Percentiles rank a stretch among this genome's conserved stretches.
These are phyloP conservation scores for Fonsecaea pedrosoi DNA, from an alignment of 2,329 filamentous ascomycete genomes.

Conservation along the genomic window DNA sequence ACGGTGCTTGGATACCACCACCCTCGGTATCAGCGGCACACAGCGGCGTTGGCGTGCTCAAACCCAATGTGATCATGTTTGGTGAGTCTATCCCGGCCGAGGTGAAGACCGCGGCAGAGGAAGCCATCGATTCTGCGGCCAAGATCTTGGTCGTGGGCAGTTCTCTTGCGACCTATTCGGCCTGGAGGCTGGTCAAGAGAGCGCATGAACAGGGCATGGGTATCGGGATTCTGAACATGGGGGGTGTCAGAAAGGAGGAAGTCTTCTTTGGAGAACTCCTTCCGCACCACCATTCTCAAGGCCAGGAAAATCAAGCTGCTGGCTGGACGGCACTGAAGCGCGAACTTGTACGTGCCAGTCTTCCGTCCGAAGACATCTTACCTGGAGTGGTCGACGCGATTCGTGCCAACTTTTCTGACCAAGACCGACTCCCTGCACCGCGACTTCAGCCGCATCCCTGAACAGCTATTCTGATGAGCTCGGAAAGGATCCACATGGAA, in stretches of 20 bases:
- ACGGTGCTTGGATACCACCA: conserved; percentile 74
- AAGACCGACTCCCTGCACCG: not conserved
- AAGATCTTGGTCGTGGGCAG: conserved; percentile 83
- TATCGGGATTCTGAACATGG: conserved; percentile 83
- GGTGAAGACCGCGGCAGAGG: conserved; percentile 78
- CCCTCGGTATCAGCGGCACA: conserved; percentile 46
- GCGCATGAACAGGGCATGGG: conserved; percentile 83
- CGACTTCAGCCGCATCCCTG: not conserved
- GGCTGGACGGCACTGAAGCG: conserved; percentile 21
- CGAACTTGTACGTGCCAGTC: conserved; percentile 50
- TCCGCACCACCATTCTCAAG: not conserved
- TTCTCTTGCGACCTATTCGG: conserved; percentile 92
- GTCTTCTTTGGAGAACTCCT: conserved; percentile 48
- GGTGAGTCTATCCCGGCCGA: conserved; percentile 78
- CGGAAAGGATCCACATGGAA: no score
- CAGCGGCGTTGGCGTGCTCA: conserved; percentile 76
- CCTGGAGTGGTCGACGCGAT: conserved; percentile 46
- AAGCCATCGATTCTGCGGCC: conserved; percentile 76
- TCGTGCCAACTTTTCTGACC: conserved; percentile 3
- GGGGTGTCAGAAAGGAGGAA: conserved; percentile 56
- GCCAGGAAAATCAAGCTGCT: not conserved
- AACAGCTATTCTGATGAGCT: not conserved
- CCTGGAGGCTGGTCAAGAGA: conserved; percentile 84
- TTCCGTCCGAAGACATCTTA: conserved; percentile 51
- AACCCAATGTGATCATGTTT: conserved; percentile 95